Percentiles rank a stretch among this genome's conserved stretches.
These are phyloP conservation scores for Komagataella kurtzmanii DNA, from an alignment of 805 yeast genomes.

Conservation along the genomic window DNA sequence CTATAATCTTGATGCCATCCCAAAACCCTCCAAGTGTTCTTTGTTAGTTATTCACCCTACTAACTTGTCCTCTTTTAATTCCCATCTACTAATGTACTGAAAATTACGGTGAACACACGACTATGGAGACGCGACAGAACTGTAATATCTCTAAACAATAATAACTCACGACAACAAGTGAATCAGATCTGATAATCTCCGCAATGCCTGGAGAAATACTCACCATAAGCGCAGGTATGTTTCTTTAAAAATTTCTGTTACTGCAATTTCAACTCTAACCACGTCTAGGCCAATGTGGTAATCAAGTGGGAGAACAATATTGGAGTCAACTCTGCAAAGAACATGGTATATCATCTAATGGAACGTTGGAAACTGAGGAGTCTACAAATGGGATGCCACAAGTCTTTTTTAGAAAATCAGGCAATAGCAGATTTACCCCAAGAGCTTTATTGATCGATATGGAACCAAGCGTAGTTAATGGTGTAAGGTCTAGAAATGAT, in stretches of 20 bases:
- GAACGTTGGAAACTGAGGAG: slow-evolving; percentile 24
- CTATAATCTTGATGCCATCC: too few species aligned
- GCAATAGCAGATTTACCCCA: slow-evolving; percentile 66
- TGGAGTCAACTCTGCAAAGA: slow-evolving; percentile 85
- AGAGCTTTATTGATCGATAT: slow-evolving; percentile 75
- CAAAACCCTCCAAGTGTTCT: too few species aligned
- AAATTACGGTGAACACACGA: background rate
- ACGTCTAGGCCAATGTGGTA: slow-evolving; percentile 79
- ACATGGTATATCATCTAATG: slow-evolving; percentile 70
- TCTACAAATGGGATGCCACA: slow-evolving; percentile 61
- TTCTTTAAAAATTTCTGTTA: background rate
- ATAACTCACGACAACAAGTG: background rate
- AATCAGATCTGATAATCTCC: background rate
- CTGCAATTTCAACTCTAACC: slow-evolving; percentile 3
- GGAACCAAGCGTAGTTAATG: slow-evolving; percentile 79
- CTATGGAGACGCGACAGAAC: background rate
- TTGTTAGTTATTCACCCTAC: too few species aligned
- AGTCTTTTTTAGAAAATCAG: slow-evolving; percentile 69
- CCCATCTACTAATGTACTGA: too few species aligned
- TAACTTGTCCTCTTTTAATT: too few species aligned
- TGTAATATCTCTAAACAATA: background rate
- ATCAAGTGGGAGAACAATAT: slow-evolving; percentile 85
- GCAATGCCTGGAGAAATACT: slow-evolving; percentile 49
- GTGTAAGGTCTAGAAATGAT: slow-evolving; percentile 30
- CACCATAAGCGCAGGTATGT: slow-evolving; percentile 48